These are phyloP conservation scores for Leccinum fibrillosum DNA, from an alignment of 768 basidiomycete genomes.

Conservation along the genomic window DNA sequence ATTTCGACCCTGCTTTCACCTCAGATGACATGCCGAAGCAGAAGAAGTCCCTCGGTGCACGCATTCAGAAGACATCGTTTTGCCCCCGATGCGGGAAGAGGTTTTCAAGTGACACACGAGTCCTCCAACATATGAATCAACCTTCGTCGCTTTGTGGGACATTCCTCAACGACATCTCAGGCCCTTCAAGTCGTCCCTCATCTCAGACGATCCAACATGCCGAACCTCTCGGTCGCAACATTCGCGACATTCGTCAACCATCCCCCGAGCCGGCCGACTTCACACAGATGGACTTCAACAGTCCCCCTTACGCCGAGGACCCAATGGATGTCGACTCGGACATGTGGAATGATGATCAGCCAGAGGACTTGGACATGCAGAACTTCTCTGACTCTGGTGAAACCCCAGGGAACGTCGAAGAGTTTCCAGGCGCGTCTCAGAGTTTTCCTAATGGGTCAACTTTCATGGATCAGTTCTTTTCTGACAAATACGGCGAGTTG, in stretches of 20 bases:
- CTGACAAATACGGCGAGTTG: background rate
- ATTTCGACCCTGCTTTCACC: too few species aligned
- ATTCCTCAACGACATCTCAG: background rate
- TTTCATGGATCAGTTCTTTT: slow-evolving; percentile 3
- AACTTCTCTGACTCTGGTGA: background rate
- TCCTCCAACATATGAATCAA: slow-evolving; percentile 1
- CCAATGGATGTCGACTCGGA: background rate
- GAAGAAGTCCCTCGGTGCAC: background rate
- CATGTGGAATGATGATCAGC: background rate
- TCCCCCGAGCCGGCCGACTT: background rate
- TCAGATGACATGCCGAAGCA: background rate
- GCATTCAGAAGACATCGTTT: background rate
- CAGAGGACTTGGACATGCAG: background rate
- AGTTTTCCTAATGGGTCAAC: background rate
- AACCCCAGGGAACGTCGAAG: background rate
- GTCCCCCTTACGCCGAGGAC: background rate
- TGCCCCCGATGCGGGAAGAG: background rate
- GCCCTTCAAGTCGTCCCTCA: background rate
- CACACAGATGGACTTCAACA: background rate
- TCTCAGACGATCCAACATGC: background rate
- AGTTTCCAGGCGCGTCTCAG: background rate
- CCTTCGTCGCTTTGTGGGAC: background rate
- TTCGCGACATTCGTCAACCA: background rate
- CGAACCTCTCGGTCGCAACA: background rate
- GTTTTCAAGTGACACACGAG: background rate